These are phyloP conservation scores for Clathrospora elynae DNA, from an alignment of 2,329 filamentous ascomycete species.

Conservation along the genomic window DNA sequence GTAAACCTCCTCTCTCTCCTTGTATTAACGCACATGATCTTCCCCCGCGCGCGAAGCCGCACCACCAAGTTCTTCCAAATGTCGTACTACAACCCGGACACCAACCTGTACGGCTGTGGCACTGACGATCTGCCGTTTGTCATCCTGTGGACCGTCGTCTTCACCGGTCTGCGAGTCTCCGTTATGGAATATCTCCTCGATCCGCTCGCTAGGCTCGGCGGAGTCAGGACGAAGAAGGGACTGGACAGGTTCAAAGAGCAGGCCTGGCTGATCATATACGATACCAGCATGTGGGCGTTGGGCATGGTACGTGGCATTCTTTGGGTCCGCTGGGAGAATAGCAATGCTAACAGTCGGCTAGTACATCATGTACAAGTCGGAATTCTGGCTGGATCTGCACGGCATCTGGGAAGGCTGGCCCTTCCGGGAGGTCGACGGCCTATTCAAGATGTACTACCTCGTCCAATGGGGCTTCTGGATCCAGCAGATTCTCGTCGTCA, in stretches of 20 bases:
- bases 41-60: slow-evolving; percentile 76
- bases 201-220: slow-evolving; percentile 73
- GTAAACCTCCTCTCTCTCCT: slow-evolving; percentile 85
- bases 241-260: slow-evolving; percentile 89
- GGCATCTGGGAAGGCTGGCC: slow-evolving; percentile 89
- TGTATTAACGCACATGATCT: slow-evolving; percentile 78
- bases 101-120: slow-evolving; percentile 75
- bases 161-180: slow-evolving; percentile 83
- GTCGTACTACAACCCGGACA: slow-evolving; percentile 75
- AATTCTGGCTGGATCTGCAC: slow-evolving; percentile 76
- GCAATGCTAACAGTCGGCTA: slow-evolving; percentile 47
- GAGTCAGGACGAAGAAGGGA: slow-evolving; percentile 76
- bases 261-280: slow-evolving; percentile 88
- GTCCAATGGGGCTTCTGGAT: slow-evolving; percentile 91
- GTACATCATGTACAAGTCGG: slow-evolving; percentile 80
- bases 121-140: slow-evolving; percentile 80
- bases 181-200: slow-evolving; percentile 86
- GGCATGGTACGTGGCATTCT: slow-evolving; percentile 68
- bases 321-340: background rate
- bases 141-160: slow-evolving; percentile 76
- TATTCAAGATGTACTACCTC: slow-evolving; percentile 88
- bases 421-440: slow-evolving; percentile 70
- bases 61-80: slow-evolving; percentile 89
- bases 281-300: slow-evolving; percentile 77
- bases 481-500: slow-evolving; percentile 90